Base-by-base conservation (phyloP, 2,329 filamentous ascomycete species). In the Xylariaceae sp. region DNA sequence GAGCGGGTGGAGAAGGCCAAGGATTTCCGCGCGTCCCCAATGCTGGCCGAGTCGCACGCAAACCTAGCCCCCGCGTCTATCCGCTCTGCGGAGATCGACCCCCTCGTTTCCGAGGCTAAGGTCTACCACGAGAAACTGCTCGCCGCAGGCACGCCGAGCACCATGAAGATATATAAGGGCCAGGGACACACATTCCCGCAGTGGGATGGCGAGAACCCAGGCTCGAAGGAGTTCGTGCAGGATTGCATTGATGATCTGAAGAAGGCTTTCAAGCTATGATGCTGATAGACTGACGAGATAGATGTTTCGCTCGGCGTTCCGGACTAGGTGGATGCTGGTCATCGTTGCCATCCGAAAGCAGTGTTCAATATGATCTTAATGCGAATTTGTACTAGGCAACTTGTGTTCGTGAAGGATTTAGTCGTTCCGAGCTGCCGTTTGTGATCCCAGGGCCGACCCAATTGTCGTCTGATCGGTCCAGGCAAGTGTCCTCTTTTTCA, bases 181-280 rank as follows among this genome's bases (percentile, higher is more conserved):
- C 65, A 67, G 45, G 68, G 66, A 6, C 70, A 72, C 59, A 67
- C 69, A 0, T 72, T 71, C 54, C 64, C 63, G 4, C 66, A 69
- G 10, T 71, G 70, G 70, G 67, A 68, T 53, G 69, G 65, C 5
- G 56, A 58, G 50, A 63, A 69, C 13, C 67, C 70, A 1, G 63
- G 63, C 7, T 65, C 67, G 1, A 68, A 61, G 48, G 66, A 69
- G 43, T 71, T 68, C 51, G 60, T 68, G 7, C 40, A 56, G 21
- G 66, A 71, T 52, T 70, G 66, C 40, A 61, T 68, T 5, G 45
- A 73, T 52, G 65, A 65, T 15, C 37, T 69, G 22, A 61, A 60
- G 47, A 49, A 54, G 39, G 64, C 63, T 2, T 67, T 68, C 52
- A 56, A 56, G 21, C 16, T 58, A 41, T 58, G 30, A 36, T 22